These are phyloP conservation scores for Hericium erinaceus DNA, from an alignment of 768 basidiomycete genomes.

Conservation along the genomic window DNA sequence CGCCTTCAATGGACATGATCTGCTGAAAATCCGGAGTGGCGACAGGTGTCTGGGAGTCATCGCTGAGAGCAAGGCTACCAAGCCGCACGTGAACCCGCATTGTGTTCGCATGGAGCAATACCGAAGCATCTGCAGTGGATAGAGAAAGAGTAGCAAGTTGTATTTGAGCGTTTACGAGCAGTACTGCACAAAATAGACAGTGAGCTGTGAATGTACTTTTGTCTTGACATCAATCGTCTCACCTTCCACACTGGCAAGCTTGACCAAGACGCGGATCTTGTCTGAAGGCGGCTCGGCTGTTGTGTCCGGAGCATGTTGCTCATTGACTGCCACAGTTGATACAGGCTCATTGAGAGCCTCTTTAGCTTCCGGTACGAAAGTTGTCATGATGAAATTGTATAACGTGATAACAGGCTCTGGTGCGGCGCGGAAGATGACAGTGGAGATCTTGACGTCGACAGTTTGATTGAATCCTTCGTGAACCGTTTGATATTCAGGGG, in stretches of 20 bases:
- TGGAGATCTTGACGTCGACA: conserved; percentile 81
- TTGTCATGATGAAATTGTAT: conserved; percentile 97
- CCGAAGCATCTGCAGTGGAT: conserved; percentile 80
- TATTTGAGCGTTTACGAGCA: conserved; percentile 61
- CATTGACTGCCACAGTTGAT: neutral
- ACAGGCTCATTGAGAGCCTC: conserved; percentile 3
- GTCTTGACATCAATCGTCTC: conserved; percentile 11
- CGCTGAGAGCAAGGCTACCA: conserved; percentile 74
- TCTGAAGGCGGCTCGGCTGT: conserved; percentile 9
- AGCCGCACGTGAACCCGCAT: conserved; percentile 74
- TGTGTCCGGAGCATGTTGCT: neutral
- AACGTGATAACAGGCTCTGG: conserved; percentile 86
- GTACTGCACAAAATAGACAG: conserved; percentile 35
- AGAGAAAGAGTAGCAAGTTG: conserved; percentile 80
- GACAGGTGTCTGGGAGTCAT: conserved; percentile 48
- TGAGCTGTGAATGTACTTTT: neutral
- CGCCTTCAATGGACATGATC: conserved; percentile 87
- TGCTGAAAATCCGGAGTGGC: conserved; percentile 67
- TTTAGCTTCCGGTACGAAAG: conserved; percentile 60
- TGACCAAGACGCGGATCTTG: conserved; percentile 75
- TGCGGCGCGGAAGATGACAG: conserved; percentile 79
- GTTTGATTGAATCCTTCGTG: conserved; percentile 85
- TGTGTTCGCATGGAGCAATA: conserved; percentile 62
- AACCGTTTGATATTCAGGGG: conserved; percentile 73
- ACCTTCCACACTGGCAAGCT: conserved; percentile 81